Evolutionary conservation across 169 alveolate species (phyloP), one percentile per base, ranked within the genome.

Genomic region (Perkinsus chesapeaki): DNA sequence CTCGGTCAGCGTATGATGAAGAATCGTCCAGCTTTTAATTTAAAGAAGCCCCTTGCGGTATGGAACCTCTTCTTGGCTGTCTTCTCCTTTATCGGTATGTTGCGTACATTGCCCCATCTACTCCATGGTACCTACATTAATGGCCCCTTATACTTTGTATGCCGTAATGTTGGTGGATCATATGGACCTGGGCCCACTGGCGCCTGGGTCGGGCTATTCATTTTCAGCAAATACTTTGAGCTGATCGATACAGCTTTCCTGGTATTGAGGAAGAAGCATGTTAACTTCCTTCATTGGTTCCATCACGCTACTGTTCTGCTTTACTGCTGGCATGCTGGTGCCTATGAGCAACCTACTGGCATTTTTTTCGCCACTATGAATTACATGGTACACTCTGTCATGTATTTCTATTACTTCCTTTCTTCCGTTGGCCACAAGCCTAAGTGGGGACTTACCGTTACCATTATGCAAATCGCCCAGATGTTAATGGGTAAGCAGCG

Each of bases 251-350:
- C 98, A 0, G 94, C 96, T 1, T 96, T 97, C 92, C 91, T 97
- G 92, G 95, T 96, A 36, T 92, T 96, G 73, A 93, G 97, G 92
- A 96, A 95, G 93, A 95, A 94, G 48, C 93, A 95, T 37, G 93
- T 97, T 23, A 94, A 96, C 12, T 95, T 97, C 47, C 94, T 97
- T 43, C 98, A 96, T 94, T 96, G 98, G 98, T 97, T 95, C 93
- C 98, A 97, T 93, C 98, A 97, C 93, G 95, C 96, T 38, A 96
- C 98, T 9, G 98, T 96, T 73, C 95, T 97, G 91, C 94, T 96
- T 92, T 97, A 96, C 95, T 96, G 97, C 91, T 97, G 98, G 98
- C 96, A 97, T 82, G 97, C 98, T 27, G 96, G 94, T 94, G 94
- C 47, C 48, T 94, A 91, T 9, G 97, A 96, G 94, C 96, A 94